phyloP scores from a whole-genome alignment of 345 rosid species.

The Linum usitatissimum region DNA sequence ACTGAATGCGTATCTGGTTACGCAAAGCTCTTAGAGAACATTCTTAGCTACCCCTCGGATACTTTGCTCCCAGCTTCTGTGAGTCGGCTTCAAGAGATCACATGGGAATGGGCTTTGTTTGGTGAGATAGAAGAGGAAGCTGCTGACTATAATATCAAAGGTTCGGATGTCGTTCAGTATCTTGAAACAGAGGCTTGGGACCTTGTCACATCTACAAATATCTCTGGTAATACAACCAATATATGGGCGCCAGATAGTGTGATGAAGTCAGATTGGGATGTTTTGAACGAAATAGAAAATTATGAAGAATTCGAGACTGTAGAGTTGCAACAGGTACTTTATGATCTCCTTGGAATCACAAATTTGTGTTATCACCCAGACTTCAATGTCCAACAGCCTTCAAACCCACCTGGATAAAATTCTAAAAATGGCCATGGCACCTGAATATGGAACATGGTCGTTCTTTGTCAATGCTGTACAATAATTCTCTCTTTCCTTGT shows the following conservation, averaged over 20 bases:
- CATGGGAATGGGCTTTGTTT: conserved; percentile 79
- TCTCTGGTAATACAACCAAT: conserved; percentile 32
- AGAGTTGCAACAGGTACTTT: conserved; percentile 76
- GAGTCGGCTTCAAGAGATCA: conserved; percentile 40
- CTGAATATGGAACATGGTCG: background rate
- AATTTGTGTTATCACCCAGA: background rate
- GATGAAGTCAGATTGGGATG: conserved; percentile 59
- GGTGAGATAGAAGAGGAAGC: conserved; percentile 28
- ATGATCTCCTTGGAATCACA: conserved; percentile 11
- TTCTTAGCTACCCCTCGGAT: conserved; percentile 69
- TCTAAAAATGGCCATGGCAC: background rate
- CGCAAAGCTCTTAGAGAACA: conserved; percentile 70
- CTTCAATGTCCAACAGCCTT: background rate
- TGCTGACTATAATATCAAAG: conserved; percentile 16
- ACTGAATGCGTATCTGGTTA: conserved; percentile 64
- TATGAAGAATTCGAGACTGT: conserved; percentile 63
- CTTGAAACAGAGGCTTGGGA: conserved; percentile 54
- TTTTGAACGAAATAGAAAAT: conserved; percentile 49
- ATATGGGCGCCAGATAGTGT: conserved; percentile 33
- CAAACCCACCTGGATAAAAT: background rate
- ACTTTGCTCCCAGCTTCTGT: conserved; percentile 53
- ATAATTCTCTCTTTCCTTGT: background rate
- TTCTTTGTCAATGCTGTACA: background rate
- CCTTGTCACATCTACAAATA: conserved; percentile 24
- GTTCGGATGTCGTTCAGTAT: conserved; percentile 37